Conservation (phyloP, 2,329 filamentous ascomycete genomes). For the Fusarium sambucinum region DNA sequence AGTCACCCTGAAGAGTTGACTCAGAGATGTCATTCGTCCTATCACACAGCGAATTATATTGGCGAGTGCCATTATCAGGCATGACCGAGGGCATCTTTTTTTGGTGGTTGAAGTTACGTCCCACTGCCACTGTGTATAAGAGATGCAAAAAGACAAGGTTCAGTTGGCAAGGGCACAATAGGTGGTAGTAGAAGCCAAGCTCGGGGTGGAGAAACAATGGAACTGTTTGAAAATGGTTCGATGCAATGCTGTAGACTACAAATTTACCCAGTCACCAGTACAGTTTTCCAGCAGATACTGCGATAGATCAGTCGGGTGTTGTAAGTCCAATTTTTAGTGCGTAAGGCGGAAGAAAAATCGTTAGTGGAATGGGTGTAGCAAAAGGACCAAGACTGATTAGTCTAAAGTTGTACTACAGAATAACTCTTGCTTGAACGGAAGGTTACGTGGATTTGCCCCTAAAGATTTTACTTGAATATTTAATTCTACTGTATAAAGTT, state of each 20-base stretch:
- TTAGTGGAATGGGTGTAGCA: constrained; percentile 32
- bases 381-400: constrained; percentile 5
- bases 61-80: constrained; percentile 18
- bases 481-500: neutral
- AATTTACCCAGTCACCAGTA: constrained; percentile 12
- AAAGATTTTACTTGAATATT: neutral
- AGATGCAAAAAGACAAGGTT: neutral
- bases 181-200: constrained; percentile 11
- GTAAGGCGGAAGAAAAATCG: constrained; percentile 39
- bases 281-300: constrained; percentile 7
- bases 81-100: constrained; percentile 42
- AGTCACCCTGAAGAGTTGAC: constrained; percentile 51
- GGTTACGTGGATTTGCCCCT: constrained; percentile 11
- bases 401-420: constrained; percentile 27
- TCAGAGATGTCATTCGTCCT: constrained; percentile 42
- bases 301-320: constrained; percentile 12
- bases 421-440: constrained; percentile 5
- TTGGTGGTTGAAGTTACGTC: constrained; percentile 8
- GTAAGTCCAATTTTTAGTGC: constrained; percentile 30
- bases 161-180: neutral
- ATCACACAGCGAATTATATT: constrained; percentile 37
- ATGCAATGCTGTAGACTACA: constrained; percentile 25
- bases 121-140: neutral
- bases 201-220: constrained; percentile 5
- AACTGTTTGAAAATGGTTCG: constrained; percentile 11